phyloP scores from a whole-genome alignment of 352 stramenopile species.

The Saprolegnia diclina region DNA sequence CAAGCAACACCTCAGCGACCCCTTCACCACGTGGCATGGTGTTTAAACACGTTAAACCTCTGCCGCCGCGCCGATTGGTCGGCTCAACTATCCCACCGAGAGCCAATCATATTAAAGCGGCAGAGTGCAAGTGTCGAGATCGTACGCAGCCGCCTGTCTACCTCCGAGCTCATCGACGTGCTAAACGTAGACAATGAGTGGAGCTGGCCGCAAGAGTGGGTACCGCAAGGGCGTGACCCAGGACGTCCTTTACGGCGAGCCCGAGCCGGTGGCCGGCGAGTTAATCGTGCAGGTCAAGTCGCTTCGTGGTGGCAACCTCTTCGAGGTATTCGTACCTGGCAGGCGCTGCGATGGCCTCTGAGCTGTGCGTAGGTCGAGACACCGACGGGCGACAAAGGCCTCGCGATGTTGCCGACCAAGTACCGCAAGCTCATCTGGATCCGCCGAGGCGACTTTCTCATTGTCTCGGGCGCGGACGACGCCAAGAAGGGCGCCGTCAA shows the following conservation, averaged over 20 bases:
- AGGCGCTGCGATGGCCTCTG: slow-evolving; percentile 27
- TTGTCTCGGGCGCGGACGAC: slow-evolving; percentile 83
- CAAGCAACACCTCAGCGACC: background rate
- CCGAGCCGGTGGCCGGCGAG: slow-evolving; percentile 86
- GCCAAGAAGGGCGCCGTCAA: slow-evolving; percentile 86
- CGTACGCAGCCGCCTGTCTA: background rate
- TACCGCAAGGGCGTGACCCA: slow-evolving; percentile 92
- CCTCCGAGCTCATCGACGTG: background rate
- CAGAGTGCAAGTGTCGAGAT: background rate
- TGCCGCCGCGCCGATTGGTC: background rate
- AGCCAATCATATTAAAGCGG: background rate
- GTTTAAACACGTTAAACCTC: background rate
- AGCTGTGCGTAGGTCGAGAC: slow-evolving; percentile 51
- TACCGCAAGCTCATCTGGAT: slow-evolving; percentile 99
- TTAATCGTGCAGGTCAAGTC: slow-evolving; percentile 88
- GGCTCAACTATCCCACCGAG: background rate
- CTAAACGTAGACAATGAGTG: slow-evolving; percentile 60
- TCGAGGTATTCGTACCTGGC: slow-evolving; percentile 77
- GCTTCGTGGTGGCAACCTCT: slow-evolving; percentile 93
- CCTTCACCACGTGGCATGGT: no score
- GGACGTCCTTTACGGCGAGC: slow-evolving; percentile 85
- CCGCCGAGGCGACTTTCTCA: slow-evolving; percentile 96
- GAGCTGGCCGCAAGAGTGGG: slow-evolving; percentile 80
- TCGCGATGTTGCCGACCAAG: slow-evolving; percentile 96
- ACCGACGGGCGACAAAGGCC: slow-evolving; percentile 42